Percentiles rank a stretch among this genome's conserved stretches.
phyloP scores from a whole-genome alignment of 129 eudicot species.

The Centaurea solstitialis region DNA sequence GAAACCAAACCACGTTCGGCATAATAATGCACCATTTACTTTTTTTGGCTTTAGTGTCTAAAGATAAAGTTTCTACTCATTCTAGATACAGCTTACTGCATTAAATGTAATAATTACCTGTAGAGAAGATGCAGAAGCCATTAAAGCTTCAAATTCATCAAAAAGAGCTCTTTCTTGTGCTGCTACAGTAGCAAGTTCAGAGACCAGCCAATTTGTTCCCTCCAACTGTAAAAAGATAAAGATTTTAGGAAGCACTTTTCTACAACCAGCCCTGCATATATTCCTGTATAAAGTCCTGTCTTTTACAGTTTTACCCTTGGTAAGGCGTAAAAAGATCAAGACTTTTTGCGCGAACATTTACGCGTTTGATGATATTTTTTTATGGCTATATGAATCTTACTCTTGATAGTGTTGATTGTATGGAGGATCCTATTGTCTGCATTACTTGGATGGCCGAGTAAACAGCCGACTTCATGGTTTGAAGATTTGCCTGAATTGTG shows the following conservation, averaged over 20 bases:
- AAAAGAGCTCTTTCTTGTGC: conserved; percentile 85
- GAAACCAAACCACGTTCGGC: conserved; percentile 6
- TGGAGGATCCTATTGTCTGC: conserved; percentile 73
- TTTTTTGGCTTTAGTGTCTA: conserved; percentile 7
- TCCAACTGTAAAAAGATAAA: conserved; percentile 58
- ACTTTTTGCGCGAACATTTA: neutral
- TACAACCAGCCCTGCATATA: conserved; percentile 1
- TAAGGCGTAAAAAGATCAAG: neutral
- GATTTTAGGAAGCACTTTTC: neutral
- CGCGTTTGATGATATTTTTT: neutral
- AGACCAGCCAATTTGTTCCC: conserved; percentile 62
- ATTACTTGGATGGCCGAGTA: conserved; percentile 84
- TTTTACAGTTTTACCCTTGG: conserved; percentile 10
- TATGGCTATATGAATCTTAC: conserved; percentile 38
- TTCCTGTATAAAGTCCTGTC: neutral
- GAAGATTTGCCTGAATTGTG: conserved; percentile 58
- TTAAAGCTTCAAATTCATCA: conserved; percentile 74
- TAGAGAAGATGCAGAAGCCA: conserved; percentile 62
- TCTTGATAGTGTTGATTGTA: conserved; percentile 55
- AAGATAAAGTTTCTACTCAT: neutral
- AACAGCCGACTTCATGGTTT: conserved; percentile 62
- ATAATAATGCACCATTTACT: conserved; percentile 4
- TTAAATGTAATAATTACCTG: conserved; percentile 58
- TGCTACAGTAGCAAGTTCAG: conserved; percentile 81
- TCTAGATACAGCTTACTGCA: conserved; percentile 5